Evolutionary conservation across 352 stramenopile genomes (phyloP), one percentile per base, ranked within the genome.

Genomic region (Phytophthora constricta): DNA sequence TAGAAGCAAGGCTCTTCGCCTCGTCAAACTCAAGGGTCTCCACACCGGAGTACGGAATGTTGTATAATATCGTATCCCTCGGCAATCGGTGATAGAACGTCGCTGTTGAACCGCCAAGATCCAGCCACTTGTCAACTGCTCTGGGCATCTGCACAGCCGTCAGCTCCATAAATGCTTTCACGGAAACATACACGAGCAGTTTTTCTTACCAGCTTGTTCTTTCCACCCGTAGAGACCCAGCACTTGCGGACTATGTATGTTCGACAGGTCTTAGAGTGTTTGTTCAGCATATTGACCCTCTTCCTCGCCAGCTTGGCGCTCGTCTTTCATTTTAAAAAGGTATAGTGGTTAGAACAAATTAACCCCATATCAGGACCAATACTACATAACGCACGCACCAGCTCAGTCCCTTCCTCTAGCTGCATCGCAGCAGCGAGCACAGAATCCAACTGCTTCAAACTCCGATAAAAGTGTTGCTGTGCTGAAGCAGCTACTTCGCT

Each of bases 31-130:
- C 78, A 2, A 84, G 28, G 19, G 59, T 68, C 48, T 86, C 65
- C 22, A 89, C 55, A 42, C 78, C 84, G 2, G 48, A 66, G 48
- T 85, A 79, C 8, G 82, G 82, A 14, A 91, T 63, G 41, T 91
- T 91, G 43, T 82, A 71, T 20, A 91, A 65, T 9, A 74, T 77
- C 0, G 77, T 80, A 28, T 86, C 67, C 27, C n/a, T 61, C 2
- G 59, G 57, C 9, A 77, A 56, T 13, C 70, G 72, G 41, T 73
- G 80, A 56, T 91, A 91, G 41, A 88, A 88, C 2, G 68, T 87
- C 27, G 73, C 70, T 7, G 65, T 84, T 0, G 61, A 82, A 1
- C 52, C 65, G 0, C 82, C 80, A 51, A 88, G 69, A 56, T 91
- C 82, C n/a, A 69, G 34, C 80, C 80, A 88, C 34, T 77, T 67